These are phyloP conservation scores for Glycine latifolia DNA, from an alignment of 306 rosid genomes.

Conservation along the genomic window DNA sequence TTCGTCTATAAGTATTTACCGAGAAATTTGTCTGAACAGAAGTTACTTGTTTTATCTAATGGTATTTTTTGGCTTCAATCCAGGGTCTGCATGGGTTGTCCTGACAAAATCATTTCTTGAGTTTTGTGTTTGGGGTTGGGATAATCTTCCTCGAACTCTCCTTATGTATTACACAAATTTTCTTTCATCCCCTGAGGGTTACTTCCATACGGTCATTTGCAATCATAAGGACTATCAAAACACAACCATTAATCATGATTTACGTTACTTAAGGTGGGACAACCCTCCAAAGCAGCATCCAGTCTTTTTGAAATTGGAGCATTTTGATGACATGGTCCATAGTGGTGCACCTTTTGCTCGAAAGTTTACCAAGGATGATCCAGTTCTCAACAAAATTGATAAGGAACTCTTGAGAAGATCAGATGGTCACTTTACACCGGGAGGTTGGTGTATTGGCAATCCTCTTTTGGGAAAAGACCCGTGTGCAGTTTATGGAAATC, in stretches of 20 bases:
- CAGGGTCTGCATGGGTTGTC: conserved; percentile 86
- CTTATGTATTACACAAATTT: conserved; percentile 89
- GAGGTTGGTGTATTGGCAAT: conserved; percentile 77
- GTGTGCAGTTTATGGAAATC: conserved; percentile 64
- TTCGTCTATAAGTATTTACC: not conserved
- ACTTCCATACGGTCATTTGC: conserved; percentile 89
- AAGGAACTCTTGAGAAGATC: conserved; percentile 64
- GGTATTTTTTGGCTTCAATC: conserved; percentile 44
- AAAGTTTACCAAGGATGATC: conserved; percentile 65
- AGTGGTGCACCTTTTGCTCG: conserved; percentile 83
- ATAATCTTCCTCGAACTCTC: conserved; percentile 89
- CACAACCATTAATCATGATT: conserved; percentile 82
- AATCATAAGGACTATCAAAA: conserved; percentile 93
- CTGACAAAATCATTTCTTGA: conserved; percentile 76
- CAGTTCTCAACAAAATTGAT: conserved; percentile 76
- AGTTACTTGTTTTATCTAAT: not conserved
- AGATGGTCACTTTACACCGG: conserved; percentile 63
- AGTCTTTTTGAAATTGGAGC: conserved; percentile 59
- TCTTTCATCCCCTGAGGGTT: conserved; percentile 82
- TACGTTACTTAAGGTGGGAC: conserved; percentile 80
- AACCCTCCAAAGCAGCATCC: conserved; percentile 77
- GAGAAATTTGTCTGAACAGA: not conserved
- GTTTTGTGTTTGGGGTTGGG: conserved; percentile 91
- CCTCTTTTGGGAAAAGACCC: conserved; percentile 54
- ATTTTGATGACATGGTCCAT: conserved; percentile 72